Conservation (phyloP, 2,329 filamentous ascomycete species). For the Xylaria sp. region DNA sequence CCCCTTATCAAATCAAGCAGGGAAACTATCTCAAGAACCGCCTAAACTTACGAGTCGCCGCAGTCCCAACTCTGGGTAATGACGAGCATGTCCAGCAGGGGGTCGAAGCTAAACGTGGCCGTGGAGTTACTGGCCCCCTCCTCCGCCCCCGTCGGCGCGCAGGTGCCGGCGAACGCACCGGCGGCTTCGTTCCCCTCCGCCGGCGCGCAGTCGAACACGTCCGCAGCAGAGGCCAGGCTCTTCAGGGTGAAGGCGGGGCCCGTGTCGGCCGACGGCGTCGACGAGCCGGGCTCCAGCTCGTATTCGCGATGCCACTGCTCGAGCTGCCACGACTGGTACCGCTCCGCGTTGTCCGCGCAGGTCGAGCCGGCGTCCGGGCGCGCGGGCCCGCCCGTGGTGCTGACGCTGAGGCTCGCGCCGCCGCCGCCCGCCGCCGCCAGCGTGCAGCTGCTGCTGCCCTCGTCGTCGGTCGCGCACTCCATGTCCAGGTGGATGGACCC, state of each 20-base stretch:
- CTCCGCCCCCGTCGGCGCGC: slow-evolving; percentile 21
- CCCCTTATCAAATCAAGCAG: no score
- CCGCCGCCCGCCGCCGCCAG: slow-evolving; percentile 21
- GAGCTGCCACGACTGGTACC: slow-evolving; percentile 40
- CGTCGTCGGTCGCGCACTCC: slow-evolving; percentile 32
- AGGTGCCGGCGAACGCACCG: slow-evolving; percentile 32
- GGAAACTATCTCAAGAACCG: neutral
- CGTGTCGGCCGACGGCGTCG: slow-evolving; percentile 28
- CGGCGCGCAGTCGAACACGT: slow-evolving; percentile 32
- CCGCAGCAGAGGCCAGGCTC: slow-evolving; percentile 33
- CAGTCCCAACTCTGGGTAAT: slow-evolving; percentile 37
- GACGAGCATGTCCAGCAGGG: slow-evolving; percentile 32
- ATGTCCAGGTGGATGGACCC: slow-evolving; percentile 35
- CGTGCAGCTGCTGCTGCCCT: slow-evolving; percentile 29
- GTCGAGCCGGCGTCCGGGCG: slow-evolving; percentile 15
- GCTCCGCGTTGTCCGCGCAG: slow-evolving; percentile 30
- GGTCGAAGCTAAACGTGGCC: slow-evolving; percentile 36
- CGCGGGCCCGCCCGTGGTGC: slow-evolving; percentile 23
- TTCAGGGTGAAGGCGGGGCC: slow-evolving; percentile 38
- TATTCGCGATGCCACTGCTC: slow-evolving; percentile 37
- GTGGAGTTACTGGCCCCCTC: slow-evolving; percentile 15
- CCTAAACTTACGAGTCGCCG: slow-evolving; percentile 33
- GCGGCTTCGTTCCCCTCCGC: slow-evolving; percentile 22
- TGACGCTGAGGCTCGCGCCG: slow-evolving; percentile 21
- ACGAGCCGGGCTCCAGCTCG: slow-evolving; percentile 30